phyloP scores from a whole-genome alignment of 2,329 filamentous ascomycete genomes.

The Trichoderma sp. region DNA sequence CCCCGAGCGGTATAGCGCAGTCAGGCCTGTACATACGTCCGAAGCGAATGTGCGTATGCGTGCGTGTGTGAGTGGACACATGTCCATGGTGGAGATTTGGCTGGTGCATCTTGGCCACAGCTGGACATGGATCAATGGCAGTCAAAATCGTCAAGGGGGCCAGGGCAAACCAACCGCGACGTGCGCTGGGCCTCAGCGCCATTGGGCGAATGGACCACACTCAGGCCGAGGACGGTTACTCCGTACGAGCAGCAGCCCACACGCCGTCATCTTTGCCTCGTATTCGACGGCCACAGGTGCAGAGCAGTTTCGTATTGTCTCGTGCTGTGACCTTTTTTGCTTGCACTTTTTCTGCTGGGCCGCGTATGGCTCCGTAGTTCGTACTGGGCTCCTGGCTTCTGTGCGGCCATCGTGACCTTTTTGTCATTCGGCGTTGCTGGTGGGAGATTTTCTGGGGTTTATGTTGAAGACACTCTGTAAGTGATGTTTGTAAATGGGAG shows the following conservation, averaged over 20 bases:
- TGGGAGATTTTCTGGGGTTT: background rate
- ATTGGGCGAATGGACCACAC: slow-evolving; percentile 17
- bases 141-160: slow-evolving; percentile 1
- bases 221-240: slow-evolving; percentile 1
- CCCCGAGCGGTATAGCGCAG: slow-evolving; percentile 13
- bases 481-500: background rate
- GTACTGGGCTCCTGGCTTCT: background rate
- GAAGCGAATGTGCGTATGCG: slow-evolving; percentile 7
- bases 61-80: slow-evolving; percentile 16
- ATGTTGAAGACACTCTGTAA: background rate
- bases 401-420: background rate
- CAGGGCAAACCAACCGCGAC: background rate
- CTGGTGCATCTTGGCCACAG: background rate
- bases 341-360: background rate
- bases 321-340: background rate
- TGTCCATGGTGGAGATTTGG: background rate
- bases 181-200: slow-evolving; percentile 8
- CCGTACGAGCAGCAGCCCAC: slow-evolving; percentile 17
- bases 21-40: background rate
- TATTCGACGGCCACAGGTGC: slow-evolving; percentile 14
- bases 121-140: background rate
- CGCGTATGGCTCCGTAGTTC: background rate
- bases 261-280: slow-evolving; percentile 13
- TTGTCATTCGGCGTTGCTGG: background rate
- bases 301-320: slow-evolving; percentile 13